Evolutionary conservation across 441 rosid genomes (phyloP).

Genomic region (Corymbia calophylla): DNA sequence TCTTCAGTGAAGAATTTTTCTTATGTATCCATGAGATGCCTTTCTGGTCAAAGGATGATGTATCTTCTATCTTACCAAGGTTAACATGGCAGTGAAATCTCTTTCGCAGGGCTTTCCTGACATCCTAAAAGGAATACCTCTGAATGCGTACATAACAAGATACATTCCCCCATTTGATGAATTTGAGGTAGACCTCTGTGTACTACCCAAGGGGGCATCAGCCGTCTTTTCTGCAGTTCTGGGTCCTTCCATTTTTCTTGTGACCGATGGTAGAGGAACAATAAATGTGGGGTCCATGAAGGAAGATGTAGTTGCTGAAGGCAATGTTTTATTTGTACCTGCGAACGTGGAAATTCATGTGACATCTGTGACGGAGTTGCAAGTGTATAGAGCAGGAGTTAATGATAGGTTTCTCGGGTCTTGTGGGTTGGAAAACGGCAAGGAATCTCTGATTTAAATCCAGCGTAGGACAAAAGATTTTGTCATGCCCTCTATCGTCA

Average conservation of each 20-base stretch:
- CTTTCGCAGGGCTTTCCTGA: slow-evolving; percentile 51
- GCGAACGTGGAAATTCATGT: slow-evolving; percentile 32
- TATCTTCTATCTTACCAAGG: background rate
- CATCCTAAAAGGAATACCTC: slow-evolving; percentile 46
- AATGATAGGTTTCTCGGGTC: slow-evolving; percentile 38
- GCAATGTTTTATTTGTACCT: slow-evolving; percentile 61
- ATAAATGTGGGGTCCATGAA: slow-evolving; percentile 14
- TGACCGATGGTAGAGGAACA: slow-evolving; percentile 38
- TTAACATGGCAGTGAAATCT: background rate
- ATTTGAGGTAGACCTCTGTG: slow-evolving; percentile 56
- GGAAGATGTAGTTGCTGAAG: slow-evolving; percentile 22
- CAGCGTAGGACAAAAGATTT: background rate
- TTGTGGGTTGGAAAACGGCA: slow-evolving; percentile 1
- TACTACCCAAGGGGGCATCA: slow-evolving; percentile 37
- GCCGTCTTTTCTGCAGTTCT: slow-evolving; percentile 38
- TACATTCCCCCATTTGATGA: slow-evolving; percentile 68
- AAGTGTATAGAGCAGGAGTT: slow-evolving; percentile 61
- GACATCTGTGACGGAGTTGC: slow-evolving; percentile 33
- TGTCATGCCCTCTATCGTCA: background rate
- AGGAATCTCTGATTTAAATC: background rate
- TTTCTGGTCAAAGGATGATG: background rate
- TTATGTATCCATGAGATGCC: background rate
- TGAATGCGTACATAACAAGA: slow-evolving; percentile 43
- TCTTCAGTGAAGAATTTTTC: background rate
- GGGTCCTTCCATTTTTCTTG: slow-evolving; percentile 58